Base-by-base conservation (phyloP, 345 rosid genomes). In the Bruguiera parviflora region DNA sequence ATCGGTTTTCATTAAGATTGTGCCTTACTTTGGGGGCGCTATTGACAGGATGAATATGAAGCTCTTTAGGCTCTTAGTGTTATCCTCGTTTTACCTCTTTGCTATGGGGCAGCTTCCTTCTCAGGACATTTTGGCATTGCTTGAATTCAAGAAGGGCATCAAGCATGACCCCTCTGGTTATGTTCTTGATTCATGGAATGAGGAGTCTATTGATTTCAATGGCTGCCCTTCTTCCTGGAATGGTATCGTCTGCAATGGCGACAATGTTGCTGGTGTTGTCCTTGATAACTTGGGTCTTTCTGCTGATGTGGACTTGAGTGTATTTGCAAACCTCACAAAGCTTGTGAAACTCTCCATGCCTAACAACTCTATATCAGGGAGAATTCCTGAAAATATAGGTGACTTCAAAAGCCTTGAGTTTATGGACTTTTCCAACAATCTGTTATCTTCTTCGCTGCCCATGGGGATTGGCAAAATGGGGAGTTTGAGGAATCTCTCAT, bases 161-260 rank as follows among this genome's bases (percentile, higher is more conserved):
- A 90, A 86, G 81, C 92, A 90, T 82, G 99, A 95, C 77, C 99
- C 99, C 22, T 85, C 97, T n/a, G 96, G 97, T 46, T 95, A 79
- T 85, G 96, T 95, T 10, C 88, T 95, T 63, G 56, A 84, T 65
- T 95, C 99, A 21, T 95, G 99, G 99, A 92, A 88, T 61, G 96
- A 95, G 47, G 99, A 92, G 79, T 90, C 99, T 28, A 92, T 92
- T 22, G 96, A 92, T 72, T 95, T 95, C 68, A 79, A 92, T 74
- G 99, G 99, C 22, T 95, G 99, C 61, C 99, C 99, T 76, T 79
- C 99, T 69, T 87, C 96, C 0, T 95, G 99, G 99, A 92, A 95
- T 77, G 99, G 99, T 15, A 82, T 95, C 10, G 86, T 95, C 43
- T 95, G 99, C 72, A 95, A 90, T 71, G 93, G 88, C 16, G 96